Conservation (phyloP, 306 rosid species). For the Pyrus betulifolia region DNA sequence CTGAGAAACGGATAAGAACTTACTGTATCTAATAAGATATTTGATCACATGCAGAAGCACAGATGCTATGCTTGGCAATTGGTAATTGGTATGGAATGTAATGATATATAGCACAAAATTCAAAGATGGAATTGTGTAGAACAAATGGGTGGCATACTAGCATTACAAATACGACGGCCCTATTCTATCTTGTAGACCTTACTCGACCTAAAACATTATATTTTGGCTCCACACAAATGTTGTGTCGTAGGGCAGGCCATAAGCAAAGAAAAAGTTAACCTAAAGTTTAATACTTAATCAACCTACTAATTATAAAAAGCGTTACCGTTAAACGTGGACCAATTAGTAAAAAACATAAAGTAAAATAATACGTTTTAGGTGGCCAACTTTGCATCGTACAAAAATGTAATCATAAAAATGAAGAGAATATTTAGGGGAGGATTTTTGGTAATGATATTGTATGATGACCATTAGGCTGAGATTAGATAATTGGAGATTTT, state of each 20-base stretch:
- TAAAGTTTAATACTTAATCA: slow-evolving; percentile 8
- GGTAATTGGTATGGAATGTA: too few species aligned
- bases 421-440: slow-evolving; percentile 20
- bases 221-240: neutral
- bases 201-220: neutral
- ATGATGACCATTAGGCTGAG: slow-evolving; percentile 33
- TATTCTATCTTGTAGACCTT: neutral
- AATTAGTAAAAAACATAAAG: slow-evolving; percentile 14
- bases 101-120: neutral
- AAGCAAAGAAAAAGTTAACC: slow-evolving; percentile 6
- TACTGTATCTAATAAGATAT: too few species aligned
- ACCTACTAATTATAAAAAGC: neutral
- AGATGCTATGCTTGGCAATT: too few species aligned
- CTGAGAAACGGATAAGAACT: fast-evolving
- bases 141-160: neutral
- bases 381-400: slow-evolving; percentile 28
- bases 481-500: slow-evolving; percentile 33
- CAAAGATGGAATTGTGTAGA: neutral
- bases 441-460: slow-evolving; percentile 50
- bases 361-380: slow-evolving; percentile 48
- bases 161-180: neutral
- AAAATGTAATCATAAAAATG: slow-evolving; percentile 28
- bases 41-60: too few species aligned
- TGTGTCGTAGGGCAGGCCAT: neutral
- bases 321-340: slow-evolving; percentile 33